Evolutionary conservation across 1,139 yeast genomes (phyloP), one percentile per base, ranked within the genome.

Genomic region (Saccharomyces hybrid): DNA sequence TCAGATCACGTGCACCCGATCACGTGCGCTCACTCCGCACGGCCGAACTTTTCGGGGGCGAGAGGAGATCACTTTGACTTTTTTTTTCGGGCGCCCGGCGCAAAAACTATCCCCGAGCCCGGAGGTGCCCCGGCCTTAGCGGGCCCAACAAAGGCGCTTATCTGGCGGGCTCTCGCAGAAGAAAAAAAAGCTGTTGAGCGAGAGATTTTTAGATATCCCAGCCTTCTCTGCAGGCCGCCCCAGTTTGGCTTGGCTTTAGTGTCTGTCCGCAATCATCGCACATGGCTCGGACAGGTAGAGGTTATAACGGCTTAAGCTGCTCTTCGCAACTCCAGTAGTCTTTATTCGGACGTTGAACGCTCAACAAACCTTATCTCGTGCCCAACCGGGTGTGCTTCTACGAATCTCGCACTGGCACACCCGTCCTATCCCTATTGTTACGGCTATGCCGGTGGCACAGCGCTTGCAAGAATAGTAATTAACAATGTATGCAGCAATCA

Each of bases 131-230:
- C 44, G 44, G 44, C 24, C 8, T 38, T 38, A 38, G 44, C 44
- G 44, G 44, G 44, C 44, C 44, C 44, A 38, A 38, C 44, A 9
- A 38, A 38, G 44, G 44, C 44, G 44, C 44, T 38, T 38, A 38
- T 38, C 44, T 38, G 44, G 44, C 19, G 44, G 44, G 44, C 44
- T 9, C 21, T 16, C 44, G 44, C 19, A 38, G 44, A 38, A 16
- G 44, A 38, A 16, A 38, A 38, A 24, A 38, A 38, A 38, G 44
- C 44, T 38, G 44, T 38, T 38, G 44, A 38, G 44, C 26, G 44
- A 38, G 24, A 21, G 16, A 38, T 38, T 38, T 38, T 38, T 21
- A 24, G 44, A 24, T 38, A 19, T 38, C 44, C 44, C 44, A 38
- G 44, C 44, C 44, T 38, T 38, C 44, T 38, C 44, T 38, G 44